These are phyloP conservation scores for Nakaseomyces delphensis DNA, from an alignment of 1,139 yeast genomes.

Conservation along the genomic window DNA sequence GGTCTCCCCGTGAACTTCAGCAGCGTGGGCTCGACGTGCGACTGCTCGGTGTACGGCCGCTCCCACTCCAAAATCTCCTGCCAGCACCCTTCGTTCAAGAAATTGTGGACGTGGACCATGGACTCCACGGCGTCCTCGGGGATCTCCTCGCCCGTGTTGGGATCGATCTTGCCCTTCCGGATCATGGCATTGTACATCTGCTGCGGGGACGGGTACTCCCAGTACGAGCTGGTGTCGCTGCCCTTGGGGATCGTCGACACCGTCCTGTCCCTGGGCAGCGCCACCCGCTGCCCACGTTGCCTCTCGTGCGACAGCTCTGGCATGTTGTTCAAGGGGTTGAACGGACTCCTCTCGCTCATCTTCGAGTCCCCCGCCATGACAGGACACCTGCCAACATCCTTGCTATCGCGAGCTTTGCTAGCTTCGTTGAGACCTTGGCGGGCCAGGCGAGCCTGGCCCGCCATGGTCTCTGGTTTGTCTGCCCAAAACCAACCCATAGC, in stretches of 20 bases:
- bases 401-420: no score
- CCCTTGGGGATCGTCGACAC: conserved; percentile 86
- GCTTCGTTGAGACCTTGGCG: conserved; percentile 39
- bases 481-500: conserved; percentile 86
- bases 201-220: conserved; percentile 99
- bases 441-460: conserved; percentile 26
- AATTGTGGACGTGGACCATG: conserved; percentile 96
- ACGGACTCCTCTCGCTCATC: conserved; percentile 23
- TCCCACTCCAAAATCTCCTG: conserved; percentile 92
- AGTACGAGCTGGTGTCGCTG: no score
- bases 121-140: conserved; percentile 94
- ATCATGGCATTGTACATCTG: conserved; percentile 98
- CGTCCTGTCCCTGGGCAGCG: conserved; percentile 75
- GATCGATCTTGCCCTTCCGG: conserved; percentile 63
- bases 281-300: conserved; percentile 73
- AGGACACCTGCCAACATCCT: conserved; percentile 32
- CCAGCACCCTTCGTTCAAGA: conserved; percentile 97
- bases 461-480: conserved; percentile 23
- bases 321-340: conserved; percentile 79
- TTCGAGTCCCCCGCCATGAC: conserved; percentile 20
- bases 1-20: conserved; percentile 90
- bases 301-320: conserved; percentile 62
- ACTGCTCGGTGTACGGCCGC: conserved; percentile 42
- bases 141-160: conserved; percentile 45
- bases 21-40: conserved; percentile 62